Base-by-base conservation (phyloP, 495 filamentous ascomycete species). In the Xylaria nigripes region DNA sequence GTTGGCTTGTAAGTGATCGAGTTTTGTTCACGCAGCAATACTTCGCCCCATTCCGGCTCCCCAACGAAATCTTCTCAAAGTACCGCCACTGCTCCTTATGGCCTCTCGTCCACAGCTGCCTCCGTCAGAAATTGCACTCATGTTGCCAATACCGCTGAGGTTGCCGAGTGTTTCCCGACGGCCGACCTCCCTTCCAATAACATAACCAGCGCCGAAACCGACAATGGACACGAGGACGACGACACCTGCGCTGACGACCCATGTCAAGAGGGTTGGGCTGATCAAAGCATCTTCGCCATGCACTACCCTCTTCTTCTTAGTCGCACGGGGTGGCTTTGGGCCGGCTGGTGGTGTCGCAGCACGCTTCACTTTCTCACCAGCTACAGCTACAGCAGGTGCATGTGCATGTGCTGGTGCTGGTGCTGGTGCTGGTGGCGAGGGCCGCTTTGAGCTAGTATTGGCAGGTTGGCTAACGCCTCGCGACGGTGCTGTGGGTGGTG, bases 151-250 rank as follows among this genome's bases (percentile, higher is more conserved):
- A 9, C 59, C 58, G 21, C 71, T 69, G 13, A 73, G 29, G 24
- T 63, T 57, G 43, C 58, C 50, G n/a, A 61, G 60, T 15, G 66
- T 64, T 63, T 93, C 89, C 23, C 84, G 72, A 25, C 81, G 76
- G 0, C 89, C 89, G 1, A 89, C 86, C 62, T 95, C 90, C 22
- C 81, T 77, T 10, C 93, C 93, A 16, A 95, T 81, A 10, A 87
- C 87, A 62, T 95, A 97, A 0, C 93, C 93, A 0, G 93, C 93
- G 0, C 89, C 87, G 62, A 97, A 98, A 53, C 90, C 91, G 46
- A 96, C 83, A 1, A 92, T 93, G 2, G 86, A 88, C 38, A 97
- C 84, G 2, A 97, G 72, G 9, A 98, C 87, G 6, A 98, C 87
- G 4, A 96, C 91, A 0, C 93, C 92, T 0, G 93, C 93, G 38